Base-by-base conservation (phyloP, 495 filamentous ascomycete species). In the Elaphomyces granulatus region DNA sequence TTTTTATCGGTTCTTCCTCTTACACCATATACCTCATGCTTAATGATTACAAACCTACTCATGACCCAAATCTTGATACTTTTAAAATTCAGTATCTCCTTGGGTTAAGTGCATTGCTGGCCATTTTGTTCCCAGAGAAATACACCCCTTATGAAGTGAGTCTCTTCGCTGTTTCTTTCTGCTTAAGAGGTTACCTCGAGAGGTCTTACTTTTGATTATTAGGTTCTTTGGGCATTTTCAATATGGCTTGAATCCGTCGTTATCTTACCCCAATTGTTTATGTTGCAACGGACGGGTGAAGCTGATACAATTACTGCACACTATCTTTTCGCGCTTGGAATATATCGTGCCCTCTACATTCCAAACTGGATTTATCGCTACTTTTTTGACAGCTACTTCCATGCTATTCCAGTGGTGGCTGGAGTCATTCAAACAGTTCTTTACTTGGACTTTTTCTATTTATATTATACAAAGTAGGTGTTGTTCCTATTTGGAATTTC, bases 371-470 rank as follows among this genome's bases (percentile, higher is more conserved):
- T 95, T 41, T 95, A 79, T 52, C 73, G 90, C 18, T 95, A 92
- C 59, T 67, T 81, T 45, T 64, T 71, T 32, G 85, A 90, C 56
- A 64, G 65, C 20, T 75, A 79, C 63, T 74, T 79, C 42, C 87
- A 95, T 58, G 73, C 72, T 36, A 87, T 94, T 48, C 78, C 87
- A 2, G 77, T 92, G 32, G 43, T 86, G 28, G 90, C 90, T 7
- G 90, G 90, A 8, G 71, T 94, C 20, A 66, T 94, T 43, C 90
- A 98, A 69, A 96, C 90, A 15, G 59, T 96, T 19, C 69, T 96
- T 38, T 98, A 98, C 63, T 93, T 84, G 38, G 90, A 98, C 63
- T 98, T 98, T 67, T 98, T 98, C 70, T 98, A 84, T 70, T 94
- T 98, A 45, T 98, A 98, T 61, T 98, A 94, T 58, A 94, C 80